Evolutionary conservation across 1,139 yeast genomes (phyloP).

Genomic region (Pneumocystis murina): DNA sequence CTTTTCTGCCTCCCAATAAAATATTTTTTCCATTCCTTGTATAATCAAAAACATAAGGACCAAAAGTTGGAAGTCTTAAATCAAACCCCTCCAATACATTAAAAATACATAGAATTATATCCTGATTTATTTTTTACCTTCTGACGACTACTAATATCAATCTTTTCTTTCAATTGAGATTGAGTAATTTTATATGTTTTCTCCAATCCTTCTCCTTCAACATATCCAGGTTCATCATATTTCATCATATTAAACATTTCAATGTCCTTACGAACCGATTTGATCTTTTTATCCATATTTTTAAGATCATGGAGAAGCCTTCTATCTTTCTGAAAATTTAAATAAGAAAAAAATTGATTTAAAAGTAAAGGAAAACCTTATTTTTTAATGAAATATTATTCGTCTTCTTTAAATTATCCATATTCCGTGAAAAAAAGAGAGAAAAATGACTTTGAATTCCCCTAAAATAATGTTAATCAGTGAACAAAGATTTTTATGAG

Average conservation of each 20-base stretch:
- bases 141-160: conserved; percentile 54
- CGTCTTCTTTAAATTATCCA: no score
- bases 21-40: conserved; percentile 77
- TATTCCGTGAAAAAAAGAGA: no score
- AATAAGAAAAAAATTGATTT: background rate
- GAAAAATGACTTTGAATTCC: no score
- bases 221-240: conserved; percentile 53
- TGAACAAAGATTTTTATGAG: no score
- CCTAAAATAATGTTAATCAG: no score
- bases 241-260: conserved; percentile 74
- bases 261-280: conserved; percentile 56
- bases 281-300: conserved; percentile 55
- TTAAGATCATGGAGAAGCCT: conserved; percentile 51
- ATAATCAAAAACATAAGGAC: conserved; percentile 74
- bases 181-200: conserved; percentile 76
- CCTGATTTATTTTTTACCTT: conserved; percentile 6
- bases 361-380: background rate
- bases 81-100: conserved; percentile 40
- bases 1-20: conserved; percentile 74
- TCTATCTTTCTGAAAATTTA: conserved; percentile 30
- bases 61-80: conserved; percentile 58
- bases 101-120: background rate
- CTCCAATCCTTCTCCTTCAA: conserved; percentile 92
- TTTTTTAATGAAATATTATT: background rate
- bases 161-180: conserved; percentile 60